Conservation (phyloP, 163 green algal species). For the Scenedesmus sp. region DNA sequence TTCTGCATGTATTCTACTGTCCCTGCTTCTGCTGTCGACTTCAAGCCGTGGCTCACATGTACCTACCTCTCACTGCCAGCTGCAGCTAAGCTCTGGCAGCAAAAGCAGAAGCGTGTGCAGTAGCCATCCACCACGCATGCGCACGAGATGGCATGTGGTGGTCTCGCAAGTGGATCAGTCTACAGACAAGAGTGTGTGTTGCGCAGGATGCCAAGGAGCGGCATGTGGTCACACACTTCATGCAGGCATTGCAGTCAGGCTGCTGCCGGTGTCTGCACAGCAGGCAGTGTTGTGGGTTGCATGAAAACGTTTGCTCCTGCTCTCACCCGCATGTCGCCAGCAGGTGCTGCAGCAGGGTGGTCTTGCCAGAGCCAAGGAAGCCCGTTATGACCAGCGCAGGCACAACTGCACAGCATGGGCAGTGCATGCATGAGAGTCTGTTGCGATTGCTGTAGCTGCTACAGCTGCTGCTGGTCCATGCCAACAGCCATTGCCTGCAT, state of each 20-base stretch:
- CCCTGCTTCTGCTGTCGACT: too few relatives aligned
- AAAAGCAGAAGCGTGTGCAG: too few relatives aligned
- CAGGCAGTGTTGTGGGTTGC: neutral
- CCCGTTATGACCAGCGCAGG: conserved; percentile 70
- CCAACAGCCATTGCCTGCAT: neutral
- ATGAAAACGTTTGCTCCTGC: neutral
- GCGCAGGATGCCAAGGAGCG: too few relatives aligned
- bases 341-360: conserved; percentile 95
- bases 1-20: too few relatives aligned
- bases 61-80: too few relatives aligned
- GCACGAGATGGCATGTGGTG: neutral
- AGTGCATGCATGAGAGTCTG: neutral
- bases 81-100: too few relatives aligned
- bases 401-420: conserved; percentile 21
- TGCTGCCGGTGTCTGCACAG: neutral
- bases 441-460: neutral
- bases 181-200: too few relatives aligned
- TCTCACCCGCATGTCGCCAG: conserved; percentile 58
- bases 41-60: too few relatives aligned
- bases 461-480: neutral
- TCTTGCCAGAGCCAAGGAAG: conserved; percentile 89
- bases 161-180: neutral
- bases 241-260: neutral
- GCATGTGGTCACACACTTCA: too few relatives aligned
- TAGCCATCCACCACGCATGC: too few relatives aligned